phyloP scores from a whole-genome alignment of 2,329 filamentous ascomycete genomes.

The Parastagonospora nodorum region DNA sequence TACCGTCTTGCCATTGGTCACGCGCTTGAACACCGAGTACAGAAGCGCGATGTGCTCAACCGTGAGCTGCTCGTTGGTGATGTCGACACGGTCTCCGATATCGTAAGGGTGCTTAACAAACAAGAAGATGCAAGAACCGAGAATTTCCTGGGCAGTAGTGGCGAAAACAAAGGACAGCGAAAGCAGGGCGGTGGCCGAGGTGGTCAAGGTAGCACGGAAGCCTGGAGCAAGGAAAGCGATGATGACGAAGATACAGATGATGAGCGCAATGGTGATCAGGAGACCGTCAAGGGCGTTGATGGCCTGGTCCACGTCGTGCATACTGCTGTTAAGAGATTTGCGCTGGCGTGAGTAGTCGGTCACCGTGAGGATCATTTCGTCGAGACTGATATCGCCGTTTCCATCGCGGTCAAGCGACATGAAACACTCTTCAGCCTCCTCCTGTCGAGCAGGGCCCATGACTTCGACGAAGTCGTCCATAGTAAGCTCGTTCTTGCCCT shows the following conservation, averaged over 20 bases:
- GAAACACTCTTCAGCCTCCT: constrained; percentile 87
- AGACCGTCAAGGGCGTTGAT: constrained; percentile 89
- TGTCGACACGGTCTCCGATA: constrained; percentile 91
- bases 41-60: constrained; percentile 95
- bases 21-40: constrained; percentile 87
- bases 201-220: constrained; percentile 84
- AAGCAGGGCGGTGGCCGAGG: constrained; percentile 87
- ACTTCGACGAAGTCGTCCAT: constrained; percentile 86
- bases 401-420: constrained; percentile 78
- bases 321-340: constrained; percentile 87
- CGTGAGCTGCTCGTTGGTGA: constrained; percentile 70
- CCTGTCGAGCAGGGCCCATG: constrained; percentile 72
- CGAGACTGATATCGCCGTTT: constrained; percentile 92
- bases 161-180: constrained; percentile 98
- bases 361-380: constrained; percentile 91
- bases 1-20: constrained; percentile 77
- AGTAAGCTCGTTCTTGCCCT: constrained; percentile 80
- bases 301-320: constrained; percentile 97
- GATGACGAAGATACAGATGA: constrained; percentile 84
- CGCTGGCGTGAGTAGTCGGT: constrained; percentile 83
- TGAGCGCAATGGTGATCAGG: constrained; percentile 77
- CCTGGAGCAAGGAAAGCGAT: constrained; percentile 86
- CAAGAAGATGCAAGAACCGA: constrained; percentile 98
- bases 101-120: constrained; percentile 99
- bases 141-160: constrained; percentile 87